Conservation (phyloP, 1,284 basidiomycete genomes). For the Pseudozyma thailandica region DNA sequence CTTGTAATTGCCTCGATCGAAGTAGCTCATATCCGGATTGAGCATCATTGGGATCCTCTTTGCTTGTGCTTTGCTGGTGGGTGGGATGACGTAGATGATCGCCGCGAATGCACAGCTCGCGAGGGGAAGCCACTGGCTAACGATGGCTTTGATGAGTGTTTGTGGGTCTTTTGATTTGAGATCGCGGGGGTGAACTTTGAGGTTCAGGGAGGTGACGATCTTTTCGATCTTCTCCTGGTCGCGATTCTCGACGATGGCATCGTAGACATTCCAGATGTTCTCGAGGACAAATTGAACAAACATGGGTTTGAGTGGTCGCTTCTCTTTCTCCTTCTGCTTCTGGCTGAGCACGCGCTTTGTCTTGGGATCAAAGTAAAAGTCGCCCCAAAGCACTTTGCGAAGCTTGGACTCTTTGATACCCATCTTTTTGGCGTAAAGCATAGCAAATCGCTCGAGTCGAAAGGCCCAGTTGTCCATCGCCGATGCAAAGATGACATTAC, state of each 20-base stretch:
- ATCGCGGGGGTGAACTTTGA: conserved; percentile 89
- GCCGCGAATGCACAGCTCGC: conserved; percentile 92
- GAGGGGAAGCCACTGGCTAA: conserved; percentile 95
- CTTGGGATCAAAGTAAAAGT: conserved; percentile 97
- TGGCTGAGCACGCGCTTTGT: conserved; percentile 90
- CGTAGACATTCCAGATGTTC: conserved; percentile 95
- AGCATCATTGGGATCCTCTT: conserved; percentile 91
- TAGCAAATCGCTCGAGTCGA: conserved; percentile 90
- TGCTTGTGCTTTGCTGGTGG: conserved; percentile 84
- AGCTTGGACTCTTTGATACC: conserved; percentile 90
- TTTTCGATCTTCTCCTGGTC: conserved; percentile 79
- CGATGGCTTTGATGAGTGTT: conserved; percentile 84
- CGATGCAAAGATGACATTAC: conserved; percentile 96
- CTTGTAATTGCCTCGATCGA: conserved; percentile 69
- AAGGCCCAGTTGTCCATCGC: conserved; percentile 99
- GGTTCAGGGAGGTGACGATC: conserved; percentile 83
- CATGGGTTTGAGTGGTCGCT: conserved; percentile 86
- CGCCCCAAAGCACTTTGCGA: conserved; percentile 91
- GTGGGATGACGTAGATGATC: conserved; percentile 89
- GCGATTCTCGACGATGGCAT: conserved; percentile 57
- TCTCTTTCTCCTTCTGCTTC: conserved; percentile 79
- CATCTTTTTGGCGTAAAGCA: conserved; percentile 89
- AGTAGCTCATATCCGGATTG: conserved; percentile 77
- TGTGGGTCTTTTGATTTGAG: conserved; percentile 90
- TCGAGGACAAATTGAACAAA: conserved; percentile 98